Evolutionary conservation across 495 filamentous ascomycete species (phyloP), one percentile per base, ranked within the genome.

Genomic region (Talaromyces trachyspermus): DNA sequence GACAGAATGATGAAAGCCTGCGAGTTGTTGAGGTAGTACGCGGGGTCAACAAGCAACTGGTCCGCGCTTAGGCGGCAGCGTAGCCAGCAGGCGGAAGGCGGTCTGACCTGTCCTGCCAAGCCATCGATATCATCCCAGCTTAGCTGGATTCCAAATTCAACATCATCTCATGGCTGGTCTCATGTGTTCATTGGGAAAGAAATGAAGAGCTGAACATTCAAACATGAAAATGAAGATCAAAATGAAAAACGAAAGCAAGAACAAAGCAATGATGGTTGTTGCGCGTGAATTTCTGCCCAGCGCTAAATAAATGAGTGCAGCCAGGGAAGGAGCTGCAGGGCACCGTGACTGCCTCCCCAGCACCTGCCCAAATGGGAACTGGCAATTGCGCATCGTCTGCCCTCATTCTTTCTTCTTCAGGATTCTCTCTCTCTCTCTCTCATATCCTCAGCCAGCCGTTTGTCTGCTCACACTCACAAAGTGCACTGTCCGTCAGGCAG

Each of bases 11-110:
- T 42, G 39, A n/a, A 17, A 42, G 17, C 6, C 42, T 19, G 25
- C 27, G 18, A 44, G 17, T 19, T 38, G 35, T 15, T 41, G 14
- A 42, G 17, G 23, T 17, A 42, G 19, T n/a, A 20, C 44, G 44
- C 44, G 44, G 44, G 44, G 44, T 26, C 23, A 26, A 26, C 23
- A 42, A 42, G 39, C 39, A 24, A 14, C 20, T 24, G 39, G 18
- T 25, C 15, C 39, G 11, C 39, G 32, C 32, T 36, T 43, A 43
- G 41, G 41, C 41, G 19, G 41, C 41, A 43, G 41, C 25, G 12
- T 15, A 43, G 43, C 29, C 43, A 18, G 17, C 23, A 17, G 12
- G 17, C 19, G 9, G 44, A 46, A 46, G 44, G 44, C 44, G 44
- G 44, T 46, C 44, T 36, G 44, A 18, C 24, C 27, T 22, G 17